Percentiles rank a stretch among this genome's conserved stretches.
phyloP scores from a whole-genome alignment of 2,329 filamentous ascomycete species.

The Xylariaceae sp. region DNA sequence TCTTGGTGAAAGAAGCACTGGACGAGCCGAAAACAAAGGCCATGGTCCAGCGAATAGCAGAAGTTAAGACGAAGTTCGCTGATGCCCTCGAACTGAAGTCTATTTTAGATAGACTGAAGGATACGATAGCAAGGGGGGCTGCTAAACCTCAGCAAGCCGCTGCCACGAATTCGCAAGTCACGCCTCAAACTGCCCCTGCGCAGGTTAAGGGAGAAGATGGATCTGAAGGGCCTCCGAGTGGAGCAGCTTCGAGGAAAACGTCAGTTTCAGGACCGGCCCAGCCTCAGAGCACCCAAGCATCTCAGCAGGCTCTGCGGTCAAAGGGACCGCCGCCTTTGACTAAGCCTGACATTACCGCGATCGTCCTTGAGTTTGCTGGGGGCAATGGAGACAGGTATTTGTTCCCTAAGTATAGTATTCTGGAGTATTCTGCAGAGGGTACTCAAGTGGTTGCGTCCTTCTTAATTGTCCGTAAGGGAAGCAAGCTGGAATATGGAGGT shows the following conservation, averaged over 20 bases:
- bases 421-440: conserved; percentile 65
- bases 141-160: conserved; percentile 31
- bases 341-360: conserved; percentile 67
- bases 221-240: conserved; percentile 38
- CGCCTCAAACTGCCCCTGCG: conserved; percentile 37
- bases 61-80: conserved; percentile 55
- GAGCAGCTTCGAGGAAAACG: conserved; percentile 39
- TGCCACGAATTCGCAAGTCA: conserved; percentile 3
- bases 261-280: conserved; percentile 30
- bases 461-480: conserved; percentile 75
- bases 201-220: conserved; percentile 41
- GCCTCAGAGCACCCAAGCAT: conserved; percentile 28
- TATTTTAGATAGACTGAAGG: conserved; percentile 55
- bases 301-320: conserved; percentile 63
- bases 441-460: conserved; percentile 76
- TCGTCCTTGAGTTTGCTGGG: conserved; percentile 71
- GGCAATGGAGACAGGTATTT: conserved; percentile 76
- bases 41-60: conserved; percentile 60
- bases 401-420: conserved; percentile 78
- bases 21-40: conserved; percentile 57
- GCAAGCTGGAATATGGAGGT: conserved; percentile 67
- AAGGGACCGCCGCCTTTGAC: conserved; percentile 61
- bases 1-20: conserved; percentile 62
- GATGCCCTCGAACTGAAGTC: conserved; percentile 62
- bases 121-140: conserved; percentile 49